These are phyloP conservation scores for Corniculantispora saksenae DNA, from an alignment of 2,329 filamentous ascomycete species.

Conservation along the genomic window DNA sequence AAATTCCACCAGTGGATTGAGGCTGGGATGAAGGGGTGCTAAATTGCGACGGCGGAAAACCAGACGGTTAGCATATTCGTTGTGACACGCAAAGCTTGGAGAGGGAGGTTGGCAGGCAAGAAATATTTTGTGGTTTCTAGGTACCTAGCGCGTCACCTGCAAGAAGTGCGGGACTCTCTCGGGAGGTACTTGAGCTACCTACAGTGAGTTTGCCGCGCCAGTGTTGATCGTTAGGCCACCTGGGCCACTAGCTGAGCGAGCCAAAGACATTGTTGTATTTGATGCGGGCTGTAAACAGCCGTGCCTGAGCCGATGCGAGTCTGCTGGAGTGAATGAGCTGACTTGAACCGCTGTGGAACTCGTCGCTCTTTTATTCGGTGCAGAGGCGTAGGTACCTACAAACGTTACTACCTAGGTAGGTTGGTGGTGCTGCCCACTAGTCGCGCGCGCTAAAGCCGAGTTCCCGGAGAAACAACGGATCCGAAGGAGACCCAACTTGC, in stretches of 20 bases:
- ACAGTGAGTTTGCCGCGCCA: constrained; percentile 55
- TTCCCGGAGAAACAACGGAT: constrained; percentile 7
- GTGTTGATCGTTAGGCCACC: constrained; percentile 66
- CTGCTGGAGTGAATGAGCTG: constrained; percentile 8
- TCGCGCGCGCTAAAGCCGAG: background rate
- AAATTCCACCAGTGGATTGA: constrained; percentile 38
- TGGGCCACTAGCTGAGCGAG: constrained; percentile 60
- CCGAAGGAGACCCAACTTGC: background rate
- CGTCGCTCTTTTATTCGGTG: too few relatives aligned
- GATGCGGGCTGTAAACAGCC: constrained; percentile 15
- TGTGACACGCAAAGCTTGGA: background rate
- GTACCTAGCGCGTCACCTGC: constrained; percentile 4
- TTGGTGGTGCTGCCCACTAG: too few relatives aligned
- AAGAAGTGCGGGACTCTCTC: constrained; percentile 18
- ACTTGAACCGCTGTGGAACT: constrained; percentile 14
- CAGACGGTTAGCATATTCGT: background rate
- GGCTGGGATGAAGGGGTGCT: constrained; percentile 32
- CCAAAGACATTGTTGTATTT: constrained; percentile 46
- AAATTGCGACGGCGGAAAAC: constrained; percentile 24
- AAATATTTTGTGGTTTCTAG: constrained; percentile 16
- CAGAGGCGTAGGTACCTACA: background rate
- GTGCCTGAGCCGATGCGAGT: constrained; percentile 16
- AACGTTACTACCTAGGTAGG: background rate
- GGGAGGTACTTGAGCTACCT: constrained; percentile 26
- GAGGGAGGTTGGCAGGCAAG: constrained; percentile 1